Evolutionary conservation across 495 filamentous ascomycete species (phyloP).

Genomic region (Penicillium desertorum): DNA sequence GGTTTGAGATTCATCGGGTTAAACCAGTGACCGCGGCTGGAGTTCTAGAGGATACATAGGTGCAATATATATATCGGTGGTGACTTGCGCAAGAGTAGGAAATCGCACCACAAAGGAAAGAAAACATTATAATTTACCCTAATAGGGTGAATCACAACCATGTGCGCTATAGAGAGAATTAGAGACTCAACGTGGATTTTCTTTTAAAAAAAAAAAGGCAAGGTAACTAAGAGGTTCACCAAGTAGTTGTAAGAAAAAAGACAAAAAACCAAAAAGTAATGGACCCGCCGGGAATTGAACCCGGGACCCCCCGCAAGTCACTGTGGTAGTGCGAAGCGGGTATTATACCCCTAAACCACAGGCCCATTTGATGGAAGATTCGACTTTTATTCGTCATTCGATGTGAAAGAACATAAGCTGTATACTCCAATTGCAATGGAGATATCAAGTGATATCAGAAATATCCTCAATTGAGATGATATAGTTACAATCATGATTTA

Average conservation of each 20-base stretch:
- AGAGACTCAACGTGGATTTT: background rate
- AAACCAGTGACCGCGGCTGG: conserved; percentile 22
- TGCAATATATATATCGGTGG: background rate
- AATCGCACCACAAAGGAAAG: background rate
- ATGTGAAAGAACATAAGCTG: background rate
- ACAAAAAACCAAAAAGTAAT: conserved; percentile 15
- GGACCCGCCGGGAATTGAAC: conserved; percentile 23
- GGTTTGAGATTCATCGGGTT: conserved; percentile 47
- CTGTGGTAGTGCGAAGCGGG: conserved; percentile 15
- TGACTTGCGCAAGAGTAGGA: background rate
- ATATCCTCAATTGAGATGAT: too few relatives aligned
- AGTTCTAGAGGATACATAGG: background rate
- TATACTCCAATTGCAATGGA: background rate
- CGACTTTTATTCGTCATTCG: background rate
- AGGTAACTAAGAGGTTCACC: background rate
- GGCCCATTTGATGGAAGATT: conserved; percentile 11
- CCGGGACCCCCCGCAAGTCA: conserved; percentile 20
- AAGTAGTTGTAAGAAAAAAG: background rate
- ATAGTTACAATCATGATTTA: too few relatives aligned
- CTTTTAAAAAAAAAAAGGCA: background rate
- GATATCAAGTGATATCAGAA: background rate
- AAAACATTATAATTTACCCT: background rate
- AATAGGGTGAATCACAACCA: background rate
- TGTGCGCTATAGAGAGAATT: background rate
- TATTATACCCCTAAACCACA: conserved; percentile 23